Evolutionary conservation across 139 green algal genomes (phyloP).

Genomic region (Chlorella sorokiniana): DNA sequence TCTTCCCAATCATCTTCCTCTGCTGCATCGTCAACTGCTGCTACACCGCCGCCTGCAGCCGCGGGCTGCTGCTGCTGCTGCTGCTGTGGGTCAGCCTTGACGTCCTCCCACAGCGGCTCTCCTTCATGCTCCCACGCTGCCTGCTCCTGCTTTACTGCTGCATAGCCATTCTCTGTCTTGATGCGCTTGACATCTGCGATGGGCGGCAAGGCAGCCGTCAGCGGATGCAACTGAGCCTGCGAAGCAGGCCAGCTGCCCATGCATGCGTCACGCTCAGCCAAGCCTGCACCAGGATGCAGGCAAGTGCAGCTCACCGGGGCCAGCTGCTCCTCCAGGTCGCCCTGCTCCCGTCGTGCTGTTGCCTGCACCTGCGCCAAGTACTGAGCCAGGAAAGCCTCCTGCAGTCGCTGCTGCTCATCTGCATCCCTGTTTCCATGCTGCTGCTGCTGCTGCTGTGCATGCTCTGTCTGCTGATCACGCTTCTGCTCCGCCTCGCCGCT

Average conservation of each 20-base stretch:
- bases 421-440: not conserved
- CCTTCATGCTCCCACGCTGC: not conserved
- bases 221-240: too few relatives aligned
- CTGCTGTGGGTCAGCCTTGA: conserved; percentile 15
- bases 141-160: conserved; percentile 10
- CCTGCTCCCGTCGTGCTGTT: not conserved
- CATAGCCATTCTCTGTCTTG: conserved; percentile 16
- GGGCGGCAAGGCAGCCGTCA: too few relatives aligned
- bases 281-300: not conserved
- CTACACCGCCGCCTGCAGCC: not conserved
- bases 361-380: conserved; percentile 42
- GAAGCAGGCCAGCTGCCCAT: too few relatives aligned
- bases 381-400: conserved; percentile 42
- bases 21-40: not conserved
- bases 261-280: too few relatives aligned
- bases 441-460: conserved; percentile 17
- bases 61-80: conserved; percentile 17
- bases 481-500: conserved; percentile 19
- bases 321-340: not conserved
- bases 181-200: conserved; percentile 27
- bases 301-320: not conserved
- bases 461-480: conserved; percentile 3
- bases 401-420: conserved; percentile 25
- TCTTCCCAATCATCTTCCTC: conserved; percentile 23
- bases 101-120: conserved; percentile 16